Evolutionary conservation across 257 asterid genomes (phyloP), one percentile per base, ranked within the genome.

Genomic region (Parsonsia alboflavescens): DNA sequence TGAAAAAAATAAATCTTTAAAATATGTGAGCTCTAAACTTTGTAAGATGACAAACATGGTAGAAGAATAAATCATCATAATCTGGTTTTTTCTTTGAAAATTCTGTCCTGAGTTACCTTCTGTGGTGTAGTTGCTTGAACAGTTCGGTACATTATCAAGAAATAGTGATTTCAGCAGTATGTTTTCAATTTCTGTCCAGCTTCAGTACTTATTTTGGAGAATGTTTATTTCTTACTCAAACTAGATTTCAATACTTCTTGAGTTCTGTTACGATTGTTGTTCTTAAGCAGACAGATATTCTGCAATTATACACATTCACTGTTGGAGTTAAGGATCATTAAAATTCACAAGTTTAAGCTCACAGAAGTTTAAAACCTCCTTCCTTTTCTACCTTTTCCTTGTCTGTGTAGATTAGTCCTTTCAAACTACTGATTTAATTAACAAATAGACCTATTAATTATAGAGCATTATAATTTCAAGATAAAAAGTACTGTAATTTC

Each of bases 1-100:
- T 21, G 65, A 58, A 33, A 50, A 50, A 50, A 16, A 3, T 0
- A 50, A 50, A 50, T 13, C 4, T 50, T 50, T 2, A n/a, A 9
- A 26, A 10, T 59, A 26, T 10, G 5, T 39, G 42, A 63, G 21
- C 56, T 50, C 56, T 50, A 50, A 50, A 7, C 56, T 13, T 0
- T 70, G 33, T 33, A 36, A 56, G 41, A 24, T 68, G 73, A 68
- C 42, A 22, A 8, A 68, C 26, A 22, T 68, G 73, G 49, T 24
- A 12, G 26, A 3, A 44, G 9, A 57, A 22, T 22, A 57, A 59
- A 26, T 59, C 65, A 59, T 59, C 41, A 9, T 59, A 2, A 17
- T 59, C 39, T 59, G 65, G 13, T 50, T 59, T 59, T 59, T 59
- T 1, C 41, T 59, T 59, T 59, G 19, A 39, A 59, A 26, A 59